These are phyloP conservation scores for Jaltomata sinuosa DNA, from an alignment of 257 asterid species.

Conservation along the genomic window DNA sequence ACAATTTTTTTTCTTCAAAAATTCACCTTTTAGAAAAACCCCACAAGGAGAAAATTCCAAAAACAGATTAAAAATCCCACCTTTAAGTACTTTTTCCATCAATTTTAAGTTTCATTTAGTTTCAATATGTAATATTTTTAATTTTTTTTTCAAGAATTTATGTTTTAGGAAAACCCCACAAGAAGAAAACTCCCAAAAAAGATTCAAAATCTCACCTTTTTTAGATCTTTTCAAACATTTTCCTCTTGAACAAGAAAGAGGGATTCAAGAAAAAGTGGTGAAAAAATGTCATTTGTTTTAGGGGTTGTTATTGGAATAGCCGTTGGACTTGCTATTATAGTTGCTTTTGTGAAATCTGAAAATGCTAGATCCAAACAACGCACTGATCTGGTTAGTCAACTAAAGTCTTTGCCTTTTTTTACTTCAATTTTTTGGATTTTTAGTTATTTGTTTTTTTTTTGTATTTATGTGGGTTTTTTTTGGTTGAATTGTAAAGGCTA, in stretches of 20 bases:
- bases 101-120: background rate
- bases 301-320: conserved; percentile 62
- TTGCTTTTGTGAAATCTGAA: conserved; percentile 60
- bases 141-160: background rate
- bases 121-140: background rate
- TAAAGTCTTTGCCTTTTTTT: background rate
- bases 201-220: background rate
- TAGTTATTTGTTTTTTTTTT: background rate
- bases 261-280: background rate
- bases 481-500: conserved; percentile 38
- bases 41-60: background rate
- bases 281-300: conserved; percentile 52
- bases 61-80: background rate
- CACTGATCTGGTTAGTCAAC: conserved; percentile 43
- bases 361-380: conserved; percentile 63
- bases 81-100: background rate
- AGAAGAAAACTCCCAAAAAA: background rate
- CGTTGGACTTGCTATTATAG: conserved; percentile 56
- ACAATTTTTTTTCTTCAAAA: background rate
- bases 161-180: background rate
- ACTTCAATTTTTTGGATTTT: background rate
- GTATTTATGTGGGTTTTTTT: background rate
- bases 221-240: background rate
- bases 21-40: background rate
- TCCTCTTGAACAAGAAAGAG: background rate